Percentiles rank a stretch among this genome's conserved stretches.
Conservation (phyloP, 1,139 yeast species). For the Magnusiomyces suaveolens region DNA sequence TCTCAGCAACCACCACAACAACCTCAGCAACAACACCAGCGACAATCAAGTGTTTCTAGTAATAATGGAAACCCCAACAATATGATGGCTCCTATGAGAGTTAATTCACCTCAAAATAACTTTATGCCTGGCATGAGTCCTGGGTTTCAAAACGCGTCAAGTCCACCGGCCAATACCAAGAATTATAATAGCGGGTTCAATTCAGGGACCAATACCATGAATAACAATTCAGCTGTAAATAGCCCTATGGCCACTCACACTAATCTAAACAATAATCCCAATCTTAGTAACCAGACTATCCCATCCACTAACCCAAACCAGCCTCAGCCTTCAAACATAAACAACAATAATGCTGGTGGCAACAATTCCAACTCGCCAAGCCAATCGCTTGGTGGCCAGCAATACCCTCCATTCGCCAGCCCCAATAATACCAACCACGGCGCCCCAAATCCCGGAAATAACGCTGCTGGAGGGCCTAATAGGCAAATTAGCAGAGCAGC, state of each 20-base stretch:
- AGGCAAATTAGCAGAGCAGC: background rate
- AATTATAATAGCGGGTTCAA: background rate
- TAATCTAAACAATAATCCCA: background rate
- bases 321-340: no score
- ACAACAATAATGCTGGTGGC: background rate
- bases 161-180: no score
- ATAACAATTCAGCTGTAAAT: background rate
- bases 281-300: background rate
- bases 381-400: no score
- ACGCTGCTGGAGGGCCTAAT: background rate
- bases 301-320: no score
- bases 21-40: conserved; percentile 10
- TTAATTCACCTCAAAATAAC: background rate
- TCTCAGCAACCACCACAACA: conserved; percentile 15
- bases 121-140: background rate
- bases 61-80: background rate
- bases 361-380: no score
- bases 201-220: background rate
- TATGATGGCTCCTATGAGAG: no score
- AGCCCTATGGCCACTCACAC: background rate
- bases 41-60: background rate
- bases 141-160: background rate
- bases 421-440: background rate
- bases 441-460: background rate
- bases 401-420: no score